Percentiles rank a stretch among this genome's conserved stretches.
These are phyloP conservation scores for Amanita inopinata DNA, from an alignment of 768 basidiomycete species.

Conservation along the genomic window DNA sequence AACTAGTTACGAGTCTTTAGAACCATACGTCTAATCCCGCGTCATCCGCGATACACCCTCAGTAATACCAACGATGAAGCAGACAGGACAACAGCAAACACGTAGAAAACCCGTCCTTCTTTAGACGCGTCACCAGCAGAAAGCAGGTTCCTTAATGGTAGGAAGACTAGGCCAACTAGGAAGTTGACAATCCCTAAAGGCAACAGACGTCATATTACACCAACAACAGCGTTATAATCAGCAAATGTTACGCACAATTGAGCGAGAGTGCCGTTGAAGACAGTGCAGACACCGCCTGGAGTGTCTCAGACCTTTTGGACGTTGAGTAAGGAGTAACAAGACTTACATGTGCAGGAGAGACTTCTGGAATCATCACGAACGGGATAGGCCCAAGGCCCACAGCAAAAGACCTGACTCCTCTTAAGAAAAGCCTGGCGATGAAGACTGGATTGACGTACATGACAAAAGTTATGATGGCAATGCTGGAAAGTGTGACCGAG, in stretches of 20 bases:
- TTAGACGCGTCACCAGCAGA: slow-evolving; percentile 49
- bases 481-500: slow-evolving; percentile 50
- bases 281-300: slow-evolving; percentile 69
- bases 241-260: slow-evolving; percentile 36
- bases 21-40: neutral
- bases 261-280: slow-evolving; percentile 67
- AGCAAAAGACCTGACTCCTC: slow-evolving; percentile 64
- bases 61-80: slow-evolving; percentile 27
- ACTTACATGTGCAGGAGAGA: slow-evolving; percentile 71
- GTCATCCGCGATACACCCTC: slow-evolving; percentile 28
- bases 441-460: slow-evolving; percentile 38
- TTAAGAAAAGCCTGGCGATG: neutral
- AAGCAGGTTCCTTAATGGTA: slow-evolving; percentile 73
- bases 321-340: neutral
- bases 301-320: neutral
- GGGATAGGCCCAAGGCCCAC: slow-evolving; percentile 87
- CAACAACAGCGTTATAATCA: slow-evolving; percentile 4
- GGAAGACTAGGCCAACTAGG: slow-evolving; percentile 72
- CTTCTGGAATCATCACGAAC: slow-evolving; percentile 86
- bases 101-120: slow-evolving; percentile 84
- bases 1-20: neutral
- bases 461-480: slow-evolving; percentile 72
- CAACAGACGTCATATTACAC: neutral
- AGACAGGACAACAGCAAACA: slow-evolving; percentile 59
- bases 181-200: slow-evolving; percentile 82